Evolutionary conservation across 495 filamentous ascomycete species (phyloP), one percentile per base, ranked within the genome.

Genomic region (Tuber magnatum): DNA sequence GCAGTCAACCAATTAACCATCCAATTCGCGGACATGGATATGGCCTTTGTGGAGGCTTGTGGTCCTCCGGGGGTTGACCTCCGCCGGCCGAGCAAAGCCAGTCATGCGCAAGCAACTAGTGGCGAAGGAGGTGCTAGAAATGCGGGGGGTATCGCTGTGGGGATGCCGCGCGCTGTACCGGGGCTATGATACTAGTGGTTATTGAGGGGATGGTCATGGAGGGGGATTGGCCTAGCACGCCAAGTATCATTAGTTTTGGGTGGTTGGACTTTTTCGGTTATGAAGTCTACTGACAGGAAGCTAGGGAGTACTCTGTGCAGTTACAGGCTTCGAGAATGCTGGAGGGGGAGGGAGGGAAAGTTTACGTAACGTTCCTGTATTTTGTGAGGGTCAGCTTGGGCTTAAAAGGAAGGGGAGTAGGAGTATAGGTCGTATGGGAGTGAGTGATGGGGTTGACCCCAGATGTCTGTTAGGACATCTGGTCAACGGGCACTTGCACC

Each of bases 391-490:
- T 86, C 1, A 90, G 87, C 74, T 93, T 10, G 46, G 24, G 46
- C 8, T 51, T 24, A n/a, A 94, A 80, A 92, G 92, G 0, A 90
- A 91, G 77, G 93, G 90, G 28, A 93, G 79, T 77, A 93, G 93
- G 46, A 79, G 93, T 92, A 46, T 46, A 46, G 43, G 18, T 46
- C 43, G 1, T 20, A 46, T 14, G 3, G 18, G 20, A 20, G 3
- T 46, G 20, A 46, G 43, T 46, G 16, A 46, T 46, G 5, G 20
- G 43, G 18, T 18, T 46, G 5, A 6, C 18, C 38, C 92, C 92
- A 0, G 86, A 88, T 43, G 92, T 89, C 76, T 94, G 91, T 79
- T 93, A 91, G 84, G 92, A 92, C 85, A 92, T 88, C 76, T 93
- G 91, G 83, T 92, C 93, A 82, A 92, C 87, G 80, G 92, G 92